These are phyloP conservation scores for Myriosclerotinia curreyana DNA, from an alignment of 2,329 filamentous ascomycete species.

Conservation along the genomic window DNA sequence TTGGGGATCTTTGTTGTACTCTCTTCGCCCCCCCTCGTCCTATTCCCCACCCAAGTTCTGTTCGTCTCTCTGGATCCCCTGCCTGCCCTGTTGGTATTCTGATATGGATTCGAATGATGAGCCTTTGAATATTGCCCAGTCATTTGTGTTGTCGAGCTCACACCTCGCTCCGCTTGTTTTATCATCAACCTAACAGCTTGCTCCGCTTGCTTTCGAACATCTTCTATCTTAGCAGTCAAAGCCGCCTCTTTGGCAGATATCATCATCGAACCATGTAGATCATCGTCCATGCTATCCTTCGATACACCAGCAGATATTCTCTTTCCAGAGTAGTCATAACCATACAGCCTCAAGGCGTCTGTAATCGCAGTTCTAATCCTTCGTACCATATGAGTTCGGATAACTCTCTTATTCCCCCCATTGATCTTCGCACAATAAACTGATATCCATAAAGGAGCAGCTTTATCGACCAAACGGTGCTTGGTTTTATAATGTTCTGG, in stretches of 20 bases:
- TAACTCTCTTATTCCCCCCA: constrained; percentile 42
- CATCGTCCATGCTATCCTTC: constrained; percentile 33
- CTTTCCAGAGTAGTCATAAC: constrained; percentile 42
- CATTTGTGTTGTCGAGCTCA: constrained; percentile 17
- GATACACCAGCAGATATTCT: constrained; percentile 20
- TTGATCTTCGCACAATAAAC: constrained; percentile 38
- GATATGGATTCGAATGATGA: background rate
- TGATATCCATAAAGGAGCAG: constrained; percentile 47
- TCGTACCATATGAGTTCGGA: constrained; percentile 47
- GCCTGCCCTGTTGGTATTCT: background rate
- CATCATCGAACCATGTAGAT: constrained; percentile 42
- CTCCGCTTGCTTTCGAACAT: constrained; percentile 35
- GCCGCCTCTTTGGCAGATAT: constrained; percentile 33
- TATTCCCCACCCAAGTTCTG: background rate
- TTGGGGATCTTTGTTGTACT: background rate
- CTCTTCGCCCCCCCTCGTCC: background rate
- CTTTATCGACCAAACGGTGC: constrained; percentile 11
- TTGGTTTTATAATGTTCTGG: constrained; percentile 13
- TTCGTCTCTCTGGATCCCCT: background rate
- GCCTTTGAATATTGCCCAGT: background rate
- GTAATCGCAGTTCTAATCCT: constrained; percentile 46
- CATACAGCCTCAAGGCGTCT: constrained; percentile 45
- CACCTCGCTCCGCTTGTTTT: constrained; percentile 31
- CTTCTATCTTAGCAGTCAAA: constrained; percentile 31
- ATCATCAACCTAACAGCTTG: constrained; percentile 22